Conservation (phyloP, 2,329 filamentous ascomycete species). For the Trichoderma brevicompactum region DNA sequence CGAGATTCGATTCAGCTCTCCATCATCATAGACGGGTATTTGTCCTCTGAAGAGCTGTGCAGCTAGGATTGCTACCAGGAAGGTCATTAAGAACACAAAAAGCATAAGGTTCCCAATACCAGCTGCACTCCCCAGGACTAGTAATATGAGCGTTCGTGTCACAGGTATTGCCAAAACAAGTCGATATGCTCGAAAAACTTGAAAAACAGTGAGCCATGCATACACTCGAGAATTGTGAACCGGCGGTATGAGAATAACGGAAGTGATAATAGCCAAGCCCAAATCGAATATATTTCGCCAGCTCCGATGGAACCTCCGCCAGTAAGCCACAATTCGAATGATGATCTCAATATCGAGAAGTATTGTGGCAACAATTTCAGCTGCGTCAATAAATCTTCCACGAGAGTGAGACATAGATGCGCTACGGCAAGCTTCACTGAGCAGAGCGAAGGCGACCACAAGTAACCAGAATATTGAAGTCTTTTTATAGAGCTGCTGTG, state of each 20-base stretch:
- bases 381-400: constrained; percentile 67
- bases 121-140: constrained; percentile 87
- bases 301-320: constrained; percentile 76
- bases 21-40: constrained; percentile 68
- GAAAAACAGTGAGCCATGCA: constrained; percentile 88
- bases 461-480: constrained; percentile 78
- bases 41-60: constrained; percentile 90
- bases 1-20: constrained; percentile 68
- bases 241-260: constrained; percentile 80
- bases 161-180: constrained; percentile 88
- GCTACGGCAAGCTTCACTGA: constrained; percentile 78
- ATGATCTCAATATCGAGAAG: constrained; percentile 81
- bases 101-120: constrained; percentile 94
- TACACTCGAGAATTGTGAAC: constrained; percentile 78
- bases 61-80: constrained; percentile 90
- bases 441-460: constrained; percentile 78
- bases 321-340: constrained; percentile 76
- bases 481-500: constrained; percentile 77
- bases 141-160: constrained; percentile 81
- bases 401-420: constrained; percentile 70
- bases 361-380: constrained; percentile 77
- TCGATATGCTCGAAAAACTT: constrained; percentile 89
- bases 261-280: constrained; percentile 76
- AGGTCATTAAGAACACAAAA: constrained; percentile 95
- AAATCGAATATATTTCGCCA: constrained; percentile 81